phyloP scores from a whole-genome alignment of 2,329 filamentous ascomycete species.

The Scleromitrula shiraiana region DNA sequence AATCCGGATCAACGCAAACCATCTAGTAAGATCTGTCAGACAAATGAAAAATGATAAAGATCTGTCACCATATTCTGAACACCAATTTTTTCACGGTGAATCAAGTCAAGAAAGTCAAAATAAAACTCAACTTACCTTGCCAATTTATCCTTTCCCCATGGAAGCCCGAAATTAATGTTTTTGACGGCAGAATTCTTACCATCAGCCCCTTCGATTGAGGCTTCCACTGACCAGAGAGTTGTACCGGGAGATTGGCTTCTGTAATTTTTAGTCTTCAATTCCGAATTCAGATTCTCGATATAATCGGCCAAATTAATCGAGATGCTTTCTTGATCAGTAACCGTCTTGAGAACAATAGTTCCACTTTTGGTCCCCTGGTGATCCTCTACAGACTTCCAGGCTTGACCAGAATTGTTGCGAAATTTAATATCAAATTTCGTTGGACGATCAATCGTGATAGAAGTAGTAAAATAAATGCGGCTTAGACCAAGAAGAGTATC shows the following conservation, averaged over 20 bases:
- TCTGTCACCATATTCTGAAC: too few relatives aligned
- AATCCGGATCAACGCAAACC: constrained; percentile 73
- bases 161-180: constrained; percentile 26
- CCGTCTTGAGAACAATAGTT: constrained; percentile 44
- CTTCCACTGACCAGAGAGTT: constrained; percentile 60
- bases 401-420: constrained; percentile 40
- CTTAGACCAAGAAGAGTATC: constrained; percentile 26
- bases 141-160: constrained; percentile 28
- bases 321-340: constrained; percentile 20
- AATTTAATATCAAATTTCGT: constrained; percentile 67
- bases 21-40: constrained; percentile 41
- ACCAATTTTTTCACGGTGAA: too few relatives aligned
- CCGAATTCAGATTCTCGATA: constrained; percentile 48
- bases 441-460: constrained; percentile 40
- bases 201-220: constrained; percentile 45
- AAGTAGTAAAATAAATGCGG: constrained; percentile 46
- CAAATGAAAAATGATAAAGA: neutral
- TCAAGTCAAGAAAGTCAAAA: too few relatives aligned
- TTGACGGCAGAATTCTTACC: constrained; percentile 50
- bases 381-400: constrained; percentile 67
- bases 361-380: constrained; percentile 57
- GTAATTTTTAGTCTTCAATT: constrained; percentile 45
- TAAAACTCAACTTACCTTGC: constrained; percentile 24
- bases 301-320: constrained; percentile 35
- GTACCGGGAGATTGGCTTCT: constrained; percentile 61